Percentiles rank a stretch among this genome's conserved stretches.
These are phyloP conservation scores for Ailanthus altissimus DNA, from an alignment of 345 rosid genomes.

Conservation along the genomic window DNA sequence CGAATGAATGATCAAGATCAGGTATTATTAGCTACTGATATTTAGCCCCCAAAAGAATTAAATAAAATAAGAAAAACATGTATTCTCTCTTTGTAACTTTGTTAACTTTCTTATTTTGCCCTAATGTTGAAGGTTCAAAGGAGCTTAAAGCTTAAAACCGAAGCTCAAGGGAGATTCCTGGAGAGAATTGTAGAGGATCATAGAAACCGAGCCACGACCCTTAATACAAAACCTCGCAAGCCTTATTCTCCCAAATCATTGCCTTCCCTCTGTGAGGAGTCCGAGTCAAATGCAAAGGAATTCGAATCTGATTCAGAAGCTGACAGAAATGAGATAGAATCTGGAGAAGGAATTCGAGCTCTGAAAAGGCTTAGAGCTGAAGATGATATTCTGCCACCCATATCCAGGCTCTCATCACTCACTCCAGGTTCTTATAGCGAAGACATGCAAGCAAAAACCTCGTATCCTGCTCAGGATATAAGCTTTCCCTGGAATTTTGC, in stretches of 20 bases:
- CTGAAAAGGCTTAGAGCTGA: conserved; percentile 30
- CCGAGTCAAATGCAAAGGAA: conserved; percentile 47
- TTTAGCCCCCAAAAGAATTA: background rate
- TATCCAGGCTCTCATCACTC: conserved; percentile 12
- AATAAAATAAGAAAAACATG: background rate
- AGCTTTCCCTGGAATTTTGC: conserved; percentile 33
- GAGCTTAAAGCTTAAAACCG: conserved; percentile 52
- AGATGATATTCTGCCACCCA: conserved; percentile 17
- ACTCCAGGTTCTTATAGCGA: conserved; percentile 13
- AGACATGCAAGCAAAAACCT: conserved; percentile 16
- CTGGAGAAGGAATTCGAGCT: conserved; percentile 28
- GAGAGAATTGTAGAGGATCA: conserved; percentile 42
- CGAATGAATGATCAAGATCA: conserved; percentile 41
- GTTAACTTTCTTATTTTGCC: background rate
- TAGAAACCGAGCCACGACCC: conserved; percentile 10
- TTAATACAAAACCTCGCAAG: conserved; percentile 23
- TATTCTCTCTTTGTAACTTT: background rate
- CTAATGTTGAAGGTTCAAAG: conserved; percentile 40
- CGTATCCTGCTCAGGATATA: conserved; percentile 17
- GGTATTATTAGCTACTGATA: conserved; percentile 29
- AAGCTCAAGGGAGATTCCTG: conserved; percentile 58
- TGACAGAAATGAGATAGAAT: conserved; percentile 30
- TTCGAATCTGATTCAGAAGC: conserved; percentile 42
- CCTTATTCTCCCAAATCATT: conserved; percentile 34
- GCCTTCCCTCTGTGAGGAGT: conserved; percentile 51